These are phyloP conservation scores for Venturia nashicola DNA, from an alignment of 2,329 filamentous ascomycete species.

Conservation along the genomic window DNA sequence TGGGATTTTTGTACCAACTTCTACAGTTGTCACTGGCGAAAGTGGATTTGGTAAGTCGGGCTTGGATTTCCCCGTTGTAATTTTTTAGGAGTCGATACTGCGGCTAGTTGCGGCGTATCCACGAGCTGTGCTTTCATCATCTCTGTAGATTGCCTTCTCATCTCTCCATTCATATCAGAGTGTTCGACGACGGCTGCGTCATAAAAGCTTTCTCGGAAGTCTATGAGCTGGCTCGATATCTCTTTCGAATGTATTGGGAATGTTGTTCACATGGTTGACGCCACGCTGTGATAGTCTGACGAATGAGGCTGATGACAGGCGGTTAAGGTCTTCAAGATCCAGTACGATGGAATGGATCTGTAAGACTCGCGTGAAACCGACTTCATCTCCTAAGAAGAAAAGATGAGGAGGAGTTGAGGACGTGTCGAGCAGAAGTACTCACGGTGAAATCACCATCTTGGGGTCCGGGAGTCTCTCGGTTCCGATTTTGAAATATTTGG, in stretches of 20 bases:
- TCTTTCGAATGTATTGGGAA: slow-evolving; percentile 37
- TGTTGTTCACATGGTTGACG: slow-evolving; percentile 35
- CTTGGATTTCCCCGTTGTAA: slow-evolving; percentile 37
- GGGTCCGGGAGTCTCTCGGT: no score
- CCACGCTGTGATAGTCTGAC: slow-evolving; percentile 29
- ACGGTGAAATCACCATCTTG: no score
- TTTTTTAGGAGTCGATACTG: slow-evolving; percentile 36
- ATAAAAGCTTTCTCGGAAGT: slow-evolving; percentile 38
- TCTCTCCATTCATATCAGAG: slow-evolving; percentile 19
- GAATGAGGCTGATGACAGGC: no score
- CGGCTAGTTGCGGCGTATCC: slow-evolving; percentile 37
- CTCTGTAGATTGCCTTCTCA: slow-evolving; percentile 24
- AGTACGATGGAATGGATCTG: no score
- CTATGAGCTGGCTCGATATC: slow-evolving; percentile 41
- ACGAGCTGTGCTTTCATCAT: slow-evolving; percentile 32
- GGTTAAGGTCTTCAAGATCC: no score
- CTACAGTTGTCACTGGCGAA: slow-evolving; percentile 44
- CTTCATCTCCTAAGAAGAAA: no score
- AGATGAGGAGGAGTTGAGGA: no score
- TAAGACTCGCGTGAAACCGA: no score
- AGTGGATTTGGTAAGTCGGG: slow-evolving; percentile 27
- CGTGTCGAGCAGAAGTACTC: no score
- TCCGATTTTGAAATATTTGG: slow-evolving; percentile 11
- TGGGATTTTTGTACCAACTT: slow-evolving; percentile 44
- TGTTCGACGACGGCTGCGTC: slow-evolving; percentile 31